Evolutionary conservation across 352 stramenopile genomes (phyloP), one percentile per base, ranked within the genome.

Genomic region (Phytophthora pini): DNA sequence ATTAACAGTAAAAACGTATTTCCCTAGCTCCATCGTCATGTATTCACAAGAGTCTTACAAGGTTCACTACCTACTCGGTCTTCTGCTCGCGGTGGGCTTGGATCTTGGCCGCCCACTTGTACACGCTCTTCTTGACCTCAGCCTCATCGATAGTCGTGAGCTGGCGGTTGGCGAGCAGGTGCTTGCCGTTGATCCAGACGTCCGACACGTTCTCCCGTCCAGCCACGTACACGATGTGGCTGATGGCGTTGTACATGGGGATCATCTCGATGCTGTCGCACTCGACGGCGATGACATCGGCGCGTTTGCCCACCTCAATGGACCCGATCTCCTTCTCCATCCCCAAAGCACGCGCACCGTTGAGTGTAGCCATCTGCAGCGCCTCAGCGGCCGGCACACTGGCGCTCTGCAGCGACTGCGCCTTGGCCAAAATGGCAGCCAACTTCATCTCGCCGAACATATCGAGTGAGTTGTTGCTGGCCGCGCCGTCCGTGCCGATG

Each of bases 391-490:
- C 84, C 13, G 83, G 76, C 32, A 93, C 76, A 49, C 70, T 85
- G 34, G 74, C 90, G 61, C 82, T 82, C 43, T 90, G 51, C 24
- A 87, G 79, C 12, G 80, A 81, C 53, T 92, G 74, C 17, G 66
- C 84, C 79, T 97, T 97, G 59, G 85, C 88, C 20, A 97, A 54
- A n/a, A 97, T 78, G 4, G 88, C 87, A 6, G 88, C 87, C 48
- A 96, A 68, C 70, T 95, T 96, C 83, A 95, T 95, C 72, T 97
- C 90, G 10, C 63, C 74, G 44, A 97, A 89, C 89, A 97, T 96
- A 60, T 97, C 87, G 52, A 96, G 80, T 60, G 87, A 92, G 61
- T 97, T 96, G 74, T 97, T 97, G 66, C 86, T 95, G 10, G 87
- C 83, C 4, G 87, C 85, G 12, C 85, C 73, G 70, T 97, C 90